A percentile compares a stretch with the other conserved stretches of the same genome.
phyloP scores from a whole-genome alignment of 2,329 filamentous ascomycete species.

The Cytospora leucostoma region DNA sequence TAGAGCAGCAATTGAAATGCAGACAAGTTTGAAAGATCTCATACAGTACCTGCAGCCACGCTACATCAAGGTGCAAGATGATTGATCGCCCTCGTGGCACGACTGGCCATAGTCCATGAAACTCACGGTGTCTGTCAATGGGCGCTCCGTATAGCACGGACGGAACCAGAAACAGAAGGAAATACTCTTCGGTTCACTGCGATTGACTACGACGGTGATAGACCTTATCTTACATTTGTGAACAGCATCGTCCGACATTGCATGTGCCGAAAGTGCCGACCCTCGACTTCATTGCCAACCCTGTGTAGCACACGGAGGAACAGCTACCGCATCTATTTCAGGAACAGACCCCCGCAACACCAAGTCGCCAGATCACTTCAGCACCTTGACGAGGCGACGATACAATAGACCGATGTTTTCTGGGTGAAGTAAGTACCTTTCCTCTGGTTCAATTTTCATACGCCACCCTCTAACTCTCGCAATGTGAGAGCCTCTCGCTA shows the following conservation, averaged over 20 bases:
- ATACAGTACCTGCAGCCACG: too few species aligned
- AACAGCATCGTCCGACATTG: background rate
- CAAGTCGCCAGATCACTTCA: constrained; percentile 8
- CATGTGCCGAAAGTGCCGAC: background rate
- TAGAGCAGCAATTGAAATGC: background rate
- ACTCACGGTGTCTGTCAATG: background rate
- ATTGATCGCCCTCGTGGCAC: constrained; percentile 24
- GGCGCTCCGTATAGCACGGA: background rate
- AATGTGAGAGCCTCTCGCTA: constrained; percentile 20
- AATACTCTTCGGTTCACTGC: background rate
- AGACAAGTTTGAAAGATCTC: background rate
- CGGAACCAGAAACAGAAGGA: background rate
- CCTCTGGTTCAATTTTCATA: too few species aligned
- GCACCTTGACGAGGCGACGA: background rate
- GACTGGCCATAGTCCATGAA: constrained; percentile 7
- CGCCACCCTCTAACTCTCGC: background rate
- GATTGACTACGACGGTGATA: too few species aligned
- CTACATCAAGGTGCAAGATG: constrained; percentile 28
- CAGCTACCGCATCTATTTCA: constrained; percentile 23
- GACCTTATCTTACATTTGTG: background rate
- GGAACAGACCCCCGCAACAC: constrained; percentile 25
- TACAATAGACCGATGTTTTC: background rate
- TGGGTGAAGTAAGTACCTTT: too few species aligned
- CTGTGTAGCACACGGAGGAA: constrained; percentile 21
- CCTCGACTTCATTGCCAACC: background rate